phyloP scores from a whole-genome alignment of 257 asterid species.

The Solanum medicagineum region DNA sequence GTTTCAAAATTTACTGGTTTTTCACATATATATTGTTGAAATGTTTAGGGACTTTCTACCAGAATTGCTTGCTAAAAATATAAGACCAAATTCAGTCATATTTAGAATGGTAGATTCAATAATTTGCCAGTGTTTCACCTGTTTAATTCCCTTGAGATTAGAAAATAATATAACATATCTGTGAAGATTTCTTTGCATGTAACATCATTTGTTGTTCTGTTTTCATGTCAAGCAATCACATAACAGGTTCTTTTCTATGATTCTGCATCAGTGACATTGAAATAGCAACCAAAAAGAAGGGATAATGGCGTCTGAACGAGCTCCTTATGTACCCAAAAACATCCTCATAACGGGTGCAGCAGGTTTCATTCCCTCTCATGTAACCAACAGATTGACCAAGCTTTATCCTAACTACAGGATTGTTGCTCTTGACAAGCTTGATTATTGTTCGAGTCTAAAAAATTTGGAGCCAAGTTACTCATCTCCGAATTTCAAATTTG shows the following conservation, averaged over 20 bases:
- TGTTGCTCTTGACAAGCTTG: conserved; percentile 4
- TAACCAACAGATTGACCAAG: not conserved
- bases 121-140: not conserved
- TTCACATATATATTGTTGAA: not conserved
- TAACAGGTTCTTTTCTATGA: not conserved
- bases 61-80: not conserved
- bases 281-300: not conserved
- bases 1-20: not conserved
- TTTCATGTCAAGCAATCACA: not conserved
- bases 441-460: not conserved
- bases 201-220: not conserved
- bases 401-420: not conserved
- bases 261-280: not conserved
- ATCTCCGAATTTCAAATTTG: not conserved
- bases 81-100: not conserved
- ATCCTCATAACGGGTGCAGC: conserved; percentile 1
- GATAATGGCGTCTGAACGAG: conserved; percentile 1
- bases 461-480: not conserved
- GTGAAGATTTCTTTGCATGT: not conserved
- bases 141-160: not conserved
- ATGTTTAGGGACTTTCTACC: not conserved
- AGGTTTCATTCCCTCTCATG: not conserved
- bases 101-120: not conserved
- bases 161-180: no score
- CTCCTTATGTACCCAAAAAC: not conserved